phyloP scores from a whole-genome alignment of 169 alveolate genomes.

The Eimeria tenella region DNA sequence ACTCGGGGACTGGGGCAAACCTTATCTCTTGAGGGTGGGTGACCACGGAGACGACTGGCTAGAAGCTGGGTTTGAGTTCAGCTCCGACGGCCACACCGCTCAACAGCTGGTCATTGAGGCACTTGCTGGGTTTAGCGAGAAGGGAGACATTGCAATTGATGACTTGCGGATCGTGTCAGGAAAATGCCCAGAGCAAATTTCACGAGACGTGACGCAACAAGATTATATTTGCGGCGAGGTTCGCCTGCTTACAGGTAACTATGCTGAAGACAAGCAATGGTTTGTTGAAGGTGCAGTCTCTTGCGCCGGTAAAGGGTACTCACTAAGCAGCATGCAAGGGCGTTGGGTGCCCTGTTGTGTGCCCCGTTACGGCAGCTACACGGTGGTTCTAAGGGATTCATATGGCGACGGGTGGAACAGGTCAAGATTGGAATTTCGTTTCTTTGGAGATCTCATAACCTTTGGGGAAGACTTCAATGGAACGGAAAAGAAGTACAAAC shows the following conservation, averaged over 20 bases:
- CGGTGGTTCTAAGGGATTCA: constrained; percentile 83
- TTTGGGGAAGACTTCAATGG: constrained; percentile 82
- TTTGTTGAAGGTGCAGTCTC: constrained; percentile 85
- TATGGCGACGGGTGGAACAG: constrained; percentile 86
- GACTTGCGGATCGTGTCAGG: constrained; percentile 81
- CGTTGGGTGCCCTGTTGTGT: constrained; percentile 86
- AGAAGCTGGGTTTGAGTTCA: constrained; percentile 82
- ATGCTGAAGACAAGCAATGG: constrained; percentile 84
- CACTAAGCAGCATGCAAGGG: constrained; percentile 72
- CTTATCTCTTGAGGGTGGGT: constrained; percentile 84
- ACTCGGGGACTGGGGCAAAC: constrained; percentile 82
- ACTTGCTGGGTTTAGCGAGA: constrained; percentile 84
- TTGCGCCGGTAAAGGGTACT: constrained; percentile 85
- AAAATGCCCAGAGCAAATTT: constrained; percentile 77
- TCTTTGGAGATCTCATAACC: constrained; percentile 80
- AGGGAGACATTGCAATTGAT: constrained; percentile 84
- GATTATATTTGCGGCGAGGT: constrained; percentile 85
- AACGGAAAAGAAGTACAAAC: constrained; percentile 76
- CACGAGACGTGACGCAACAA: constrained; percentile 58
- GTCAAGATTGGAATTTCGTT: constrained; percentile 83
- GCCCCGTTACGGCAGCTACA: constrained; percentile 84
- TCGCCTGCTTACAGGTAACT: constrained; percentile 82
- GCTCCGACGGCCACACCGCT: constrained; percentile 81
- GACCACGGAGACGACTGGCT: constrained; percentile 85
- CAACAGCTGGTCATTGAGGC: constrained; percentile 82